Evolutionary conservation across 2,329 filamentous ascomycete genomes (phyloP).

Genomic region (Penicillium verrucosum): DNA sequence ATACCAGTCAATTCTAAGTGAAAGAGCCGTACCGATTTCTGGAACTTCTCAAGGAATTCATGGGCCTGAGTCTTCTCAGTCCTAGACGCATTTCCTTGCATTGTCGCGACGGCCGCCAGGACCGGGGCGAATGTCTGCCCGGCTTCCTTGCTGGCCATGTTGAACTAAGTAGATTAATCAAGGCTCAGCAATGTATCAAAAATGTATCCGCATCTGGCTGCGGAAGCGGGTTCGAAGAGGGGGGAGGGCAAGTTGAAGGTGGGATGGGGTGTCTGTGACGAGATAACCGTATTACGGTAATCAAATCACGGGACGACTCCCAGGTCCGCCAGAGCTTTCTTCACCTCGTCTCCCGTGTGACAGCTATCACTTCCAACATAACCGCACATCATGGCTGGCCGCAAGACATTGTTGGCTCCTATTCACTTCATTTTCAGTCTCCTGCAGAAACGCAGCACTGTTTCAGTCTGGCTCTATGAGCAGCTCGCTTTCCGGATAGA

Average conservation of each 20-base stretch:
- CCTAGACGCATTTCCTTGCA: slow-evolving; percentile 78
- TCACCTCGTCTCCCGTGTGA: slow-evolving; percentile 2
- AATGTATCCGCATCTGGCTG: slow-evolving; percentile 2
- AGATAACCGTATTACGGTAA: slow-evolving; percentile 23
- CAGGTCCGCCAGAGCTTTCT: slow-evolving; percentile 22
- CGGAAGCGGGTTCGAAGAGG: slow-evolving; percentile 6
- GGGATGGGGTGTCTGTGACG: slow-evolving; percentile 24
- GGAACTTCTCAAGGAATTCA: slow-evolving; percentile 87
- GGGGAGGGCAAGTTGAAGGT: slow-evolving; percentile 18
- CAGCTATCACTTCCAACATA: slow-evolving; percentile 10
- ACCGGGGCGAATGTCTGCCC: slow-evolving; percentile 78
- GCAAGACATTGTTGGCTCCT: slow-evolving; percentile 69
- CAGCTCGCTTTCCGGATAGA: slow-evolving; percentile 92
- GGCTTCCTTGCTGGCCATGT: slow-evolving; percentile 67
- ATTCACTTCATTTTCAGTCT: slow-evolving; percentile 95
- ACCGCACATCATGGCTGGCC: slow-evolving; percentile 50
- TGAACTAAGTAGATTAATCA: slow-evolving; percentile 9
- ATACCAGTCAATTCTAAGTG: slow-evolving; percentile 11
- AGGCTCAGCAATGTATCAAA: slow-evolving; percentile 11
- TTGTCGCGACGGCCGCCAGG: slow-evolving; percentile 81
- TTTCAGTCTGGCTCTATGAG: slow-evolving; percentile 96
- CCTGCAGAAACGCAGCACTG: slow-evolving; percentile 75
- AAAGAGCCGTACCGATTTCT: slow-evolving; percentile 77
- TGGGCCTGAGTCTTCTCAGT: slow-evolving; percentile 86
- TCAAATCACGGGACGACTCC: slow-evolving; percentile 23